Conservation (phyloP, 2,329 filamentous ascomycete species). For the Fusarium penzigii region DNA sequence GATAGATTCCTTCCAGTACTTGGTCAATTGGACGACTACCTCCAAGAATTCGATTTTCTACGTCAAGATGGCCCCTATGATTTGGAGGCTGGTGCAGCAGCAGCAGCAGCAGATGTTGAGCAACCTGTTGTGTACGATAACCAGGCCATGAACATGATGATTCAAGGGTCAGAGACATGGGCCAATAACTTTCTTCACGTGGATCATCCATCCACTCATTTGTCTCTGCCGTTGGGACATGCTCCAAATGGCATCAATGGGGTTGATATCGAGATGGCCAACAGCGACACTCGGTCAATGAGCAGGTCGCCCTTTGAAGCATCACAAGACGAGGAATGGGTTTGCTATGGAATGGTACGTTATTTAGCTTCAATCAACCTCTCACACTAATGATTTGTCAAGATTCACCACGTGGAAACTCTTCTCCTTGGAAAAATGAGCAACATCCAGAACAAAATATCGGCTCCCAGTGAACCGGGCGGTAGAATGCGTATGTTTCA, state of each 20-base stretch:
- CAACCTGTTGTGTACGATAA: not conserved
- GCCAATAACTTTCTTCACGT: not conserved
- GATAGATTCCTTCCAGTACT: not conserved
- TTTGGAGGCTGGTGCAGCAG: not conserved
- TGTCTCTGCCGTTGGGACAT: not conserved
- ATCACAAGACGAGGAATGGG: not conserved
- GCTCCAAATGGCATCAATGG: not conserved
- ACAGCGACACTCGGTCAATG: not conserved
- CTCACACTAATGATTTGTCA: not conserved
- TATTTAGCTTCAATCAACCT: not conserved
- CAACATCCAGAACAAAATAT: not conserved
- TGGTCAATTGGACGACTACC: not conserved
- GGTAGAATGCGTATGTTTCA: not conserved
- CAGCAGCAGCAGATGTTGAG: not conserved
- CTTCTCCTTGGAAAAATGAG: not conserved
- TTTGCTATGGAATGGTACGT: conserved; percentile 11
- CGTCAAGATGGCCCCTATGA: not conserved
- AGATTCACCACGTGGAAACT: conserved; percentile 2
- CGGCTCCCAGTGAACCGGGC: not conserved
- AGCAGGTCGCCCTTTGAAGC: not conserved
- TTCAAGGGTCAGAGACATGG: not conserved
- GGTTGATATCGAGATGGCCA: not conserved
- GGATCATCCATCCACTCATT: not conserved
- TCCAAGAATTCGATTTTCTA: not conserved
- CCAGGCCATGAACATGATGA: not conserved